phyloP scores from a whole-genome alignment of 805 yeast genomes.

The Danielia oregonensis region DNA sequence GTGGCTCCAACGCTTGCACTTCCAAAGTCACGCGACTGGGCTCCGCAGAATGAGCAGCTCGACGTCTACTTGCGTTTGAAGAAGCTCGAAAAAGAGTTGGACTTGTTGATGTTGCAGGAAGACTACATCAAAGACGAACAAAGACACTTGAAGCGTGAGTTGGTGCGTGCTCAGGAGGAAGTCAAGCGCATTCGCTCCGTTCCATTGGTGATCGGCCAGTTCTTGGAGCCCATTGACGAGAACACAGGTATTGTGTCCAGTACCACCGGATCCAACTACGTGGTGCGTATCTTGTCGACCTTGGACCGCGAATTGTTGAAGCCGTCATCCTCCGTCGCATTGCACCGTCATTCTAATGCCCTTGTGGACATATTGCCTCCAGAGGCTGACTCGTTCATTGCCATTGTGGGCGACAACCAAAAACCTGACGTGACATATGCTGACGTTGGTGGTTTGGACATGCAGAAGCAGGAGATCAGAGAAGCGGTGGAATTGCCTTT shows the following conservation, averaged over 20 bases:
- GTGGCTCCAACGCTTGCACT: constrained; percentile 10
- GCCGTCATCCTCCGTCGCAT: constrained; percentile 92
- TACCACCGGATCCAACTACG: constrained; percentile 96
- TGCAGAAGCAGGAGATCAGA: constrained; percentile 98
- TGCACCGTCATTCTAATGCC: constrained; percentile 98
- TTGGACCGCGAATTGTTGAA: constrained; percentile 91
- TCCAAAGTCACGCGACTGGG: constrained; percentile 9
- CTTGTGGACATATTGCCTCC: constrained; percentile 97
- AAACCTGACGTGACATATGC: constrained; percentile 91
- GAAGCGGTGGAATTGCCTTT: constrained; percentile 98
- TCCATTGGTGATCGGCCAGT: constrained; percentile 97
- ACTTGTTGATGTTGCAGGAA: constrained; percentile 81
- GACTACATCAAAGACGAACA: constrained; percentile 98
- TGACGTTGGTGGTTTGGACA: constrained; percentile 97
- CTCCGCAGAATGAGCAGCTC: constrained; percentile 29
- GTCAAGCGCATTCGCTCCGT: constrained; percentile 96
- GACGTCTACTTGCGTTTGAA: constrained; percentile 85
- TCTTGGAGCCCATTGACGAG: constrained; percentile 94
- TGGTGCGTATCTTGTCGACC: constrained; percentile 91
- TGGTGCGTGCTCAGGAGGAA: constrained; percentile 96
- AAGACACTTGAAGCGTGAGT: constrained; percentile 90
- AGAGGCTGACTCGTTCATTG: constrained; percentile 94
- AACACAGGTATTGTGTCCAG: constrained; percentile 95
- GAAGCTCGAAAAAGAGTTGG: constrained; percentile 86
- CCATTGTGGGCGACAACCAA: constrained; percentile 92